Evolutionary conservation across 306 rosid genomes (phyloP), one percentile per base, ranked within the genome.

Genomic region (Albizia julibrissin): DNA sequence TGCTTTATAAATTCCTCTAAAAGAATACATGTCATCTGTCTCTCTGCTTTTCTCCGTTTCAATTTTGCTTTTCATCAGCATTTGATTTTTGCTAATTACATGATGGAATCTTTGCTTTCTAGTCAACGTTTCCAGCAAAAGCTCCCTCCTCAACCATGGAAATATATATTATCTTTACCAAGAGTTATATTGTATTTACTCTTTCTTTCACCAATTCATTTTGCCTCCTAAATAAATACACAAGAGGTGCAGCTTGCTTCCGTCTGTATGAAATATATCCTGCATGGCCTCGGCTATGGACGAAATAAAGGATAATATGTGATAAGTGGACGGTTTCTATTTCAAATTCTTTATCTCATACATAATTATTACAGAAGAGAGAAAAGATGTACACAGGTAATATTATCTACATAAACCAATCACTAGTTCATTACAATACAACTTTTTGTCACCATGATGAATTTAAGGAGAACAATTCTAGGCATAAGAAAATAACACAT

Each of bases 401-500:
- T 50, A 69, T 1, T 78, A 19, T 52, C 69, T 27, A 74, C 72
- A 50, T 56, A 29, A 72, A 76, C 29, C 81, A 52, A 65, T 71
- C 61, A n/a, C 31, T 58, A 10, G 65, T 13, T 22, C 27, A 71
- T 29, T 21, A 31, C 65, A 78, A 56, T 18, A 68, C 43, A 79
- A 27, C 34, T 46, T 69, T 69, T 70, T 58, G 42, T 62, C 74
- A 64, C 33, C 67, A 22, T 40, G 74, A 29, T 26, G 56, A 69
- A 76, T 65, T 80, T 18, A 67, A 77, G 70, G 34, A 70, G 24
- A 56, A 68, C n/a, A 24, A 80, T 69, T 44, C 69, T 83, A 74
- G 27, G 39, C 76, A 34, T 54, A 69, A 40, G 58, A 43, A 31
- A 76, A 67, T 58, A 62, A 27, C 54, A 83, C 91, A 10, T 86